A percentile compares a stretch with the other conserved stretches of the same genome.
phyloP scores from a whole-genome alignment of 1,139 yeast species.

The Diutina mesorugosa region DNA sequence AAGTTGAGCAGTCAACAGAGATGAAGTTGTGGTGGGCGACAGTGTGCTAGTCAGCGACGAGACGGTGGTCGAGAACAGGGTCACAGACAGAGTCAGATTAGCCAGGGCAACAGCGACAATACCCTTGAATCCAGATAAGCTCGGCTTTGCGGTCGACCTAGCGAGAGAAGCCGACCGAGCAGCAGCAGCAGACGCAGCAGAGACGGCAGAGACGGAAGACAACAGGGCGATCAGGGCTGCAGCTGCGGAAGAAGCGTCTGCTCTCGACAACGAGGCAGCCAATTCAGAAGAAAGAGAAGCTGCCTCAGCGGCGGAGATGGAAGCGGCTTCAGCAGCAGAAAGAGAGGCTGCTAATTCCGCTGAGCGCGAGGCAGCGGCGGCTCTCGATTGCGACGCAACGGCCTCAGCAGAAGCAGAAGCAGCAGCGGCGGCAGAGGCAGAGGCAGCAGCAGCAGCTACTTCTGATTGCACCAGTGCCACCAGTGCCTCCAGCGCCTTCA shows the following conservation, averaged over 20 bases:
- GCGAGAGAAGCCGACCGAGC: not conserved
- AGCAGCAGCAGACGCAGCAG: not conserved
- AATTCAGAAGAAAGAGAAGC: not conserved
- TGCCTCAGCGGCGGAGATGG: not conserved
- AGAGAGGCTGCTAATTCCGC: not conserved
- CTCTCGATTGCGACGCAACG: not conserved
- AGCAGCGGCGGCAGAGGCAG: not conserved
- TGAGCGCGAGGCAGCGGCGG: not conserved
- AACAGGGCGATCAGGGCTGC: not conserved
- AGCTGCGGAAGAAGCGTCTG: not conserved
- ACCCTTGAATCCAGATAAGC: constrained; percentile 1
- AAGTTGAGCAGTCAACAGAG: not conserved
- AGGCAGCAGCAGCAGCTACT: not conserved
- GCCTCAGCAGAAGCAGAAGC: not conserved
- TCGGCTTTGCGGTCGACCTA: not conserved
- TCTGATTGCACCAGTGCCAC: not conserved
- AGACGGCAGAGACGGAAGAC: not conserved
- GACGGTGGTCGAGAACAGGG: not conserved
- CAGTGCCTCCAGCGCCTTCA: not conserved
- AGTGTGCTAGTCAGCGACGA: not conserved
- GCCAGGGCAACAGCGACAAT: not conserved
- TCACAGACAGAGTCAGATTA: not conserved
- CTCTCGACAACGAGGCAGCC: not conserved
- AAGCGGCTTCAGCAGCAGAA: not conserved
- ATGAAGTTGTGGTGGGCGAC: not conserved